phyloP scores from a whole-genome alignment of 345 rosid species.

The Rhizophora apiculata region DNA sequence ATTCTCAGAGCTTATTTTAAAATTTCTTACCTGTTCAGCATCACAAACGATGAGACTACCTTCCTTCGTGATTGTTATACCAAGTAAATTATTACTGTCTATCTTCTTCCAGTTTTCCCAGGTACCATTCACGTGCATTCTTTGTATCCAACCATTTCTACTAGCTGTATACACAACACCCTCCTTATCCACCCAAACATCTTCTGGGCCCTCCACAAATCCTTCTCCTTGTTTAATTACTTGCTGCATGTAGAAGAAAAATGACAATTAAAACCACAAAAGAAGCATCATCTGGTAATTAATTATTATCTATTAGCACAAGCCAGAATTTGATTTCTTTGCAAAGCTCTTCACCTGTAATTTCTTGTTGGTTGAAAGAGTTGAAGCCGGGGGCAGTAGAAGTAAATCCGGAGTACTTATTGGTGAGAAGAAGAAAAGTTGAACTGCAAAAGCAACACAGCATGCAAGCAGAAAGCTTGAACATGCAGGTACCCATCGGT shows the following conservation, averaged over 20 bases:
- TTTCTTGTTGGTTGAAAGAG: conserved; percentile 29
- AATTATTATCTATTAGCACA: not conserved
- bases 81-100: conserved; percentile 34
- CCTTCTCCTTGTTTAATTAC: conserved; percentile 53
- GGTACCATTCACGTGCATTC: conserved; percentile 36
- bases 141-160: conserved; percentile 54
- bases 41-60: conserved; percentile 46
- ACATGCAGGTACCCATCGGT: not conserved
- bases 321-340: not conserved
- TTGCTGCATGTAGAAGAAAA: conserved; percentile 12
- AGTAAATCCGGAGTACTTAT: conserved; percentile 35
- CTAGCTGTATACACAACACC: conserved; percentile 44
- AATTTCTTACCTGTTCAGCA: conserved; percentile 24
- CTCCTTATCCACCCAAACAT: conserved; percentile 31
- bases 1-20: not conserved
- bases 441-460: conserved; percentile 29
- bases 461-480: conserved; percentile 20
- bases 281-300: not conserved
- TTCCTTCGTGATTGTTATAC: conserved; percentile 29
- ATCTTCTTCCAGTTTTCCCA: conserved; percentile 46
- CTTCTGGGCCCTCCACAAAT: conserved; percentile 33
- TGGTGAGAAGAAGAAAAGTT: conserved; percentile 44
- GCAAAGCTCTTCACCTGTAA: conserved; percentile 33
- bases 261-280: not conserved
- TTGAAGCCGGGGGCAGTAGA: conserved; percentile 19